Conservation (phyloP, 305 asterid species). For the Fraxinus baroniana region DNA sequence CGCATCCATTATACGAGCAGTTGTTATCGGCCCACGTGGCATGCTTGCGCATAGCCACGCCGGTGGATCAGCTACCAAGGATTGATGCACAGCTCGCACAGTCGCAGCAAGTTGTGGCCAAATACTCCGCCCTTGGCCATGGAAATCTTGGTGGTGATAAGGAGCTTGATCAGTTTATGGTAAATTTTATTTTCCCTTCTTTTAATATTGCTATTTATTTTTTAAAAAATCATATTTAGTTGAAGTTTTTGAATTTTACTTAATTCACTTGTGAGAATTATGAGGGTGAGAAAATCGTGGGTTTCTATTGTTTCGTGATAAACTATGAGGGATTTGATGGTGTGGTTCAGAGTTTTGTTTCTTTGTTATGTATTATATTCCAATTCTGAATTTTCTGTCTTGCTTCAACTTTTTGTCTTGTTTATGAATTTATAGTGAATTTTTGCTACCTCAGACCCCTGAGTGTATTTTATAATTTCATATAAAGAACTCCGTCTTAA, state of each 20-base stretch:
- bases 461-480: not conserved
- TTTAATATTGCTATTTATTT: not conserved
- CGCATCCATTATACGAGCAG: constrained; percentile 55
- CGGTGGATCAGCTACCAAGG: constrained; percentile 60
- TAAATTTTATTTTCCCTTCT: not conserved
- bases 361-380: not conserved
- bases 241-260: not conserved
- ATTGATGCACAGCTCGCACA: constrained; percentile 54
- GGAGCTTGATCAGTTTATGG: constrained; percentile 60
- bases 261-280: not conserved
- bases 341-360: not conserved
- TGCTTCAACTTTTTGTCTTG: not conserved
- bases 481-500: not conserved
- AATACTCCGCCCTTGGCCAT: constrained; percentile 42
- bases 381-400: not conserved
- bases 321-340: not conserved
- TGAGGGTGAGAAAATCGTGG: not conserved
- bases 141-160: constrained; percentile 37
- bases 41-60: constrained; percentile 58
- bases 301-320: not conserved
- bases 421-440: not conserved
- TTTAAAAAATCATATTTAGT: not conserved
- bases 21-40: constrained; percentile 48
- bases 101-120: constrained; percentile 46
- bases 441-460: not conserved